Percentiles rank a stretch among this genome's conserved stretches.
These are phyloP conservation scores for Pseudozyma sp. DNA, from an alignment of 1,284 basidiomycete species.

Conservation along the genomic window DNA sequence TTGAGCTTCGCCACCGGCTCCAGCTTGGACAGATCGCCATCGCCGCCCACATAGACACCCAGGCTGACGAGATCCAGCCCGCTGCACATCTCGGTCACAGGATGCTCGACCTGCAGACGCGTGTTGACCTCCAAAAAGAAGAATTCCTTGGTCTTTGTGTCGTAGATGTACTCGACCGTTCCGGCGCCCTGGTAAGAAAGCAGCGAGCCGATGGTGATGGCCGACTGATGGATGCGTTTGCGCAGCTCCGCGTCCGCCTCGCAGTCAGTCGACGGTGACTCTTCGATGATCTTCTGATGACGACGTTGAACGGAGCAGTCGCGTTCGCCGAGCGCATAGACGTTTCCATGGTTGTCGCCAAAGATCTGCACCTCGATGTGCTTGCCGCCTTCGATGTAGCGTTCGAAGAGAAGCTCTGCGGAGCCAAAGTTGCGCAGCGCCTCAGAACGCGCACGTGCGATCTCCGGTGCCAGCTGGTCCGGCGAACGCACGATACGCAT, in stretches of 20 bases:
- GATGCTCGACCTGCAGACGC: conserved; percentile 79
- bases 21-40: conserved; percentile 69
- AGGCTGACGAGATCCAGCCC: conserved; percentile 27
- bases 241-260: conserved; percentile 1
- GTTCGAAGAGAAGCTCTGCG: conserved; percentile 75
- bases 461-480: conserved; percentile 68
- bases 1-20: conserved; percentile 63
- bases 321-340: conserved; percentile 77
- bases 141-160: conserved; percentile 73
- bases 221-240: conserved; percentile 2
- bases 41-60: conserved; percentile 44
- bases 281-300: conserved; percentile 75
- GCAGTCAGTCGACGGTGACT: conserved; percentile 72
- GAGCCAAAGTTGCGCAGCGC: conserved; percentile 70
- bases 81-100: conserved; percentile 72
- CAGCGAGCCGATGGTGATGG: conserved; percentile 4
- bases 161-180: conserved; percentile 78
- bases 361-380: conserved; percentile 77
- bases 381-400: conserved; percentile 72
- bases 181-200: conserved; percentile 75
- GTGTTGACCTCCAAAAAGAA: conserved; percentile 83
- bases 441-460: not conserved
- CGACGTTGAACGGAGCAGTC: conserved; percentile 75
- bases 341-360: conserved; percentile 74
- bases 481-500: conserved; percentile 74